Percentiles rank a stretch among this genome's conserved stretches.
Conservation (phyloP, 2,329 filamentous ascomycete species). For the Diplocarpon rosae region DNA sequence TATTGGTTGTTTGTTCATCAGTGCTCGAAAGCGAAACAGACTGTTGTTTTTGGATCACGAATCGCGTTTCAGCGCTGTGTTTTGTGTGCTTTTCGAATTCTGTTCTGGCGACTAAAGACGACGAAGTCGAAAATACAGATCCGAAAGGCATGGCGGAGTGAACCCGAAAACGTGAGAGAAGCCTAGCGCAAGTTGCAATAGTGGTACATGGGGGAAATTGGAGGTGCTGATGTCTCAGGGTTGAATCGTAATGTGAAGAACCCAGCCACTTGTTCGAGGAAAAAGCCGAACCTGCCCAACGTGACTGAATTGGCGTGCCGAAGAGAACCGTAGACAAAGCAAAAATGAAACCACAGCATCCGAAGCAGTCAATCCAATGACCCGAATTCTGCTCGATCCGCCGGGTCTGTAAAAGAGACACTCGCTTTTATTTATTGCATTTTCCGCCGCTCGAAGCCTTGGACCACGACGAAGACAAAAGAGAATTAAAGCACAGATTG, state of each 20-base stretch:
- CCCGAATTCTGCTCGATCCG: constrained; percentile 23
- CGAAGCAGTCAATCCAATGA: constrained; percentile 22
- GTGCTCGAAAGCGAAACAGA: constrained; percentile 7
- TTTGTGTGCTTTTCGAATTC: constrained; percentile 25
- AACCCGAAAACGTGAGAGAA: constrained; percentile 24
- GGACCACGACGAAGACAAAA: constrained; percentile 26
- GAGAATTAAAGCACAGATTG: constrained; percentile 25
- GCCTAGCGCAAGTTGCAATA: constrained; percentile 27
- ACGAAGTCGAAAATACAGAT: constrained; percentile 25
- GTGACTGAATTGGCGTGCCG: constrained; percentile 26
- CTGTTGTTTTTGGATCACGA: constrained; percentile 20
- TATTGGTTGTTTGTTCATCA: constrained; percentile 18
- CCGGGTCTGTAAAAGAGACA: constrained; percentile 21
- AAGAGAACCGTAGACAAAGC: constrained; percentile 23
- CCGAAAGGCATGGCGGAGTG: constrained; percentile 20
- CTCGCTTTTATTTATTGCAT: constrained; percentile 24
- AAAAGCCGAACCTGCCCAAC: constrained; percentile 24
- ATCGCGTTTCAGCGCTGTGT: constrained; percentile 21
- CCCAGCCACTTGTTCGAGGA: constrained; percentile 26
- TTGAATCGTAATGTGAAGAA: constrained; percentile 24
- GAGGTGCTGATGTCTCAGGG: constrained; percentile 26
- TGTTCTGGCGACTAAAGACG: constrained; percentile 27
- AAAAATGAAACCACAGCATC: constrained; percentile 27
- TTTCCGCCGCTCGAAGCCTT: constrained; percentile 28
- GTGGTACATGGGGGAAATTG: constrained; percentile 28